These are phyloP conservation scores for Lachnellula hyalina DNA, from an alignment of 2,329 filamentous ascomycete genomes.

Conservation along the genomic window DNA sequence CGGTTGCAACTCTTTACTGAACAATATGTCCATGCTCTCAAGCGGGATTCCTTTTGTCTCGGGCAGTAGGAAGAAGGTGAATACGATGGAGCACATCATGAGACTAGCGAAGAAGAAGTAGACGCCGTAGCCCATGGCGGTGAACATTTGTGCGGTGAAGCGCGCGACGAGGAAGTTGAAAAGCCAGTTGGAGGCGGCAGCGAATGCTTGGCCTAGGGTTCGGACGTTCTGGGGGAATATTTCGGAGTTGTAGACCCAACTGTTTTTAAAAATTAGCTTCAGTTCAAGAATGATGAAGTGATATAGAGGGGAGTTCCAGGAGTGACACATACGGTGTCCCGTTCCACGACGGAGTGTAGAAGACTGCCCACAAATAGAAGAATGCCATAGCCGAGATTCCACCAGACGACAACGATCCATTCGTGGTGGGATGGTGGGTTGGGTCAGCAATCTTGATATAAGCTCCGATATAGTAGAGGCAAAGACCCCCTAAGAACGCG, in stretches of 20 bases:
- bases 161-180: conserved; percentile 66
- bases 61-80: conserved; percentile 51
- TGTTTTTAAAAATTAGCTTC: too few relatives aligned
- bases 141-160: conserved; percentile 21
- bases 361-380: conserved; percentile 26
- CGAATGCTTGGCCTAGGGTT: conserved; percentile 50
- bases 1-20: conserved; percentile 33
- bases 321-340: conserved; percentile 48
- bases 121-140: conserved; percentile 20
- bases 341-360: conserved; percentile 65
- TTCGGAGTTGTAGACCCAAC: conserved; percentile 64
- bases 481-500: conserved; percentile 10
- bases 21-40: conserved; percentile 45
- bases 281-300: too few relatives aligned
- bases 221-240: conserved; percentile 53
- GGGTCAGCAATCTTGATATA: conserved; percentile 8
- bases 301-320: neutral
- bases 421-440: neutral
- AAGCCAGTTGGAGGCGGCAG: conserved; percentile 63
- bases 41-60: conserved; percentile 66
- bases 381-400: conserved; percentile 38
- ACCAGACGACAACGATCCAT: neutral
- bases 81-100: conserved; percentile 15
- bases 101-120: conserved; percentile 23
- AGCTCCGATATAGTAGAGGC: conserved; percentile 14